Base-by-base conservation (phyloP, 768 basidiomycete genomes). In the Boletus sp. region DNA sequence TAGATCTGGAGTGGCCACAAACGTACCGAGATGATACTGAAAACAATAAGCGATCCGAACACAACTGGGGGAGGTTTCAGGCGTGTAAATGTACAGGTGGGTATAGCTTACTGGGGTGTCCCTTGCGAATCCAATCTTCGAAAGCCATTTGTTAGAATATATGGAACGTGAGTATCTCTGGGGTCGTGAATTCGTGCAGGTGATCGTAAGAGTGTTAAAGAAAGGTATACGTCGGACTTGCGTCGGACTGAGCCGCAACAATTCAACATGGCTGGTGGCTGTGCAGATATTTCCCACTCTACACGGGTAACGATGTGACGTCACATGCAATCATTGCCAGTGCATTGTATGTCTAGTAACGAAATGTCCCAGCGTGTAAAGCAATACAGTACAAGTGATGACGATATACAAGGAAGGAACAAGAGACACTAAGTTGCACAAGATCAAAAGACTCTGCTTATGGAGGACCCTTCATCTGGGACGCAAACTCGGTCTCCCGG, bases 21-120 rank as follows among this genome's bases (percentile, higher is more conserved):
- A 62, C 75, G 17, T 52, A 86, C 89, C 77, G 89, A 83, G 60
- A 91, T 82, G 62, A 87, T 80, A 33, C 79, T 78, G 70, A 87
- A 83, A 45, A 86, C n/a, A 50, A 86, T 49, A 18, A 73, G 67
- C 73, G 54, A 85, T 73, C 55, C 85, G 62, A 52, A 77, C 73
- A 65, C 86, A 80, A 58, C 81, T 75, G 66, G 82, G 80, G 82
- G 56, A 7, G 46, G 57, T 53, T 48, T 54, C 40, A 57, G 47
- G 51, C 6, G 46, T 9, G 29, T 35, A 24, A 35, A 35, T 20
- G 28, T 47, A 30, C 3, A 17, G 14, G 28, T 37, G 46, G 24
- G 51, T 6, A 4, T 35, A 11, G 66, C 83, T 48, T 61, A 86
- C 85, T 76, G 12, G 84, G 79, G 62, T 85, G 83, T 18, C 83